Percentiles rank a stretch among this genome's conserved stretches.
Evolutionary conservation across 176 grass and related monocot genomes (phyloP).

Genomic region (Miscanthus lutarioriparius): DNA sequence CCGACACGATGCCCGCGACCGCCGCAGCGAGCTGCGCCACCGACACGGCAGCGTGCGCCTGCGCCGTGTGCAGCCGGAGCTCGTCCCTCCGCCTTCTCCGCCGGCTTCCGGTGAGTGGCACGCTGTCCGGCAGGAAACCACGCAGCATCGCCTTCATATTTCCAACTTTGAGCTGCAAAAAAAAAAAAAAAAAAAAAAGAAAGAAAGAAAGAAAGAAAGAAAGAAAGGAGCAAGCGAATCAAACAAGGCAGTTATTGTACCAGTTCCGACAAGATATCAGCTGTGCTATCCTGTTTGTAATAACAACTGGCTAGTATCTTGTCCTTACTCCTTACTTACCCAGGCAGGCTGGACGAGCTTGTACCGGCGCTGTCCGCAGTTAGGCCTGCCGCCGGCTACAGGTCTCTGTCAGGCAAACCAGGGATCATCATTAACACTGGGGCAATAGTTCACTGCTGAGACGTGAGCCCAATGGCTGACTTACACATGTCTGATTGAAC

Average conservation of each 20-base stretch:
- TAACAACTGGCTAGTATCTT: not conserved
- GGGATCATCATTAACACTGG: not conserved
- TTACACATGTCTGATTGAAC: constrained; percentile 48
- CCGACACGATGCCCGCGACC: constrained; percentile 63
- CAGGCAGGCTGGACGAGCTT: constrained; percentile 44
- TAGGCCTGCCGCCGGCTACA: constrained; percentile 19
- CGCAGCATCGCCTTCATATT: constrained; percentile 57
- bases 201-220: constrained; percentile 3
- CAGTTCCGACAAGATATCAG: constrained; percentile 29
- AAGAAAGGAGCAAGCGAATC: not conserved
- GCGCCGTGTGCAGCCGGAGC: constrained; percentile 66
- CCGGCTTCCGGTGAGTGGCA: constrained; percentile 48
- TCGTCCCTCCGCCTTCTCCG: constrained; percentile 53
- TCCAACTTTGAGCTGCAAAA: constrained; percentile 46
- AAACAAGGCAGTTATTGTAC: constrained; percentile 15
- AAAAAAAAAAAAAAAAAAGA: not conserved
- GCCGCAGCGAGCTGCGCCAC: constrained; percentile 59
- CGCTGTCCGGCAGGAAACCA: constrained; percentile 49
- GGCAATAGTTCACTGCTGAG: not conserved
- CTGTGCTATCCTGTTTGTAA: not conserved
- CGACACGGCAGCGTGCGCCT: constrained; percentile 74
- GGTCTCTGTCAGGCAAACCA: constrained; percentile 31
- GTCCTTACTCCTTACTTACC: constrained; percentile 53
- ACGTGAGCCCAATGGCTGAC: not conserved
- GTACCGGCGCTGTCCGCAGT: constrained; percentile 30